Evolutionary conservation across 208 protist genomes (phyloP), one percentile per base, ranked within the genome.

Genomic region (Trypanosoma lewisi): DNA sequence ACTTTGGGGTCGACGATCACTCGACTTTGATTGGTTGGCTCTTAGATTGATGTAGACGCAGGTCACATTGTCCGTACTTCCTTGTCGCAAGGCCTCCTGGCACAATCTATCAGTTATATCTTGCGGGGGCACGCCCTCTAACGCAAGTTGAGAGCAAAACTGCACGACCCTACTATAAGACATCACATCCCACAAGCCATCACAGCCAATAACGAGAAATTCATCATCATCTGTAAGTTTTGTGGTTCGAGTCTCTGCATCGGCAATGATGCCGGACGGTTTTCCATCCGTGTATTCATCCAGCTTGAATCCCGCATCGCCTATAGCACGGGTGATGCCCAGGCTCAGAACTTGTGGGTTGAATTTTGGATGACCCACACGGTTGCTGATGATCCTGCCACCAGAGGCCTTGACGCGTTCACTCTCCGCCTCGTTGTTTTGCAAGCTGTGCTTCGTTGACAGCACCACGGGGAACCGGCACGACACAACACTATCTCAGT

Each of bases 161-260:
- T 87, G 75, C 0, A 95, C 78, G 54, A 95, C 94, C 61, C 91
- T 78, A 34, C 82, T 87, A 70, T 97, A 96, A 16, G 82, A 80
- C 89, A 97, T 96, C 14, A 96, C 91, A 66, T 97, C 94, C 89
- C 89, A 97, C 49, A 97, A 68, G n/a, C 94, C 94, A 60, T 97
- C 94, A 63, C 94, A 97, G 23, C 84, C 94, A 67, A 97, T 86
- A 27, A 97, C 80, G 12, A 97, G 60, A 67, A 96, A 97, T 67
- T 96, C 88, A 63, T 96, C 91, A 53, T 89, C 83, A 45, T 80
- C 72, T 19, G 78, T 87, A 21, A 93, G 77, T 37, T 78, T 76
- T 9, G 74, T 86, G 23, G 83, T 78, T 9, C 48, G 74, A 21
- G 80, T 87, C 67, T 88, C 75, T 14, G 89, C 87, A 28, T 82